Base-by-base conservation (phyloP, 2,329 filamentous ascomycete species). In the Colletotrichum sp. region DNA sequence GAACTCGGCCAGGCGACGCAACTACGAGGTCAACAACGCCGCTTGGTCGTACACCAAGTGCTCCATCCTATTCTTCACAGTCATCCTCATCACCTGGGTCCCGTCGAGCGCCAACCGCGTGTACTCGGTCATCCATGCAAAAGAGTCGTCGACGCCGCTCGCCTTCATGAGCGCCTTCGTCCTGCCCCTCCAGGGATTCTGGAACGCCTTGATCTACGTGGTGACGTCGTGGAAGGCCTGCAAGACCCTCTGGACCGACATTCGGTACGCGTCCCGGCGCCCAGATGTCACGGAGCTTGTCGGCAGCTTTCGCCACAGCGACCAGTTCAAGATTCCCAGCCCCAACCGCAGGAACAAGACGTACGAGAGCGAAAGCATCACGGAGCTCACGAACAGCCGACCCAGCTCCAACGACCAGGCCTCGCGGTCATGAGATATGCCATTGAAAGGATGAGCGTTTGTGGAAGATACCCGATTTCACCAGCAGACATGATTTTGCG, bases 131-230 rank as follows among this genome's bases (percentile, higher is more conserved):
- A 87, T 92, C 10, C 87, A 93, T 79, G 86, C 88, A 0, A 84
- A 89, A 30, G 74, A 88, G 6, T 84, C 89, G 0, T 89, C 87
- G 9, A 88, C 92, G 32, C 86, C 88, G 0, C 89, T 97, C 28
- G 92, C 95, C 79, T 92, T 94, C 78, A 90, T 93, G 78, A 93
- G 93, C 27, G 92, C 94, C 0, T 89, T 95, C 55, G 94, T 97
- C 1, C 88, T 97, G 10, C 95, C 95, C 0, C 88, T 96, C 0
- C 95, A 97, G 81, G 95, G 95, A 0, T 94, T 96, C 80, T 97
- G 95, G 94, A 97, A 97, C 82, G 91, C 93, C 22, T 83, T 94
- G 74, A 95, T 97, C 78, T 97, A 97, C 83, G 85, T 92, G 18
- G 88, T 91, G 13, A 95, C 94, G 2, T 95, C 93, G 8, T 91